A percentile compares a stretch with the other conserved stretches of the same genome.
Conservation (phyloP, 2,329 filamentous ascomycete genomes). For the Exophiala calicioides region DNA sequence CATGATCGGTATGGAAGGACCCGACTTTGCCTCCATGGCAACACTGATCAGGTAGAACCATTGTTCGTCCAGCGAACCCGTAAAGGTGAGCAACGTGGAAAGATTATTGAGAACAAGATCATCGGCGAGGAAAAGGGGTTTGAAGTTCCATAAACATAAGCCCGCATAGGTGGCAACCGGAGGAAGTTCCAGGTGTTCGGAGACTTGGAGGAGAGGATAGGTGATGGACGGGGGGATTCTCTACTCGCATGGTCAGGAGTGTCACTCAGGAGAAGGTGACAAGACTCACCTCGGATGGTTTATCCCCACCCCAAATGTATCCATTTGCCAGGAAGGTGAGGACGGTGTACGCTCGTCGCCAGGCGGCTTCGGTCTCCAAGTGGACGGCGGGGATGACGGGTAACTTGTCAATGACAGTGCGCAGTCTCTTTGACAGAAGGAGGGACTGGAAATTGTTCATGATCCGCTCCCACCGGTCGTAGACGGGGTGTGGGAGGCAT, state of each 20-base stretch:
- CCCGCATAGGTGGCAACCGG: constrained; percentile 93
- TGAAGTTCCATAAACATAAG: constrained; percentile 95
- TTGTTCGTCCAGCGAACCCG: constrained; percentile 91
- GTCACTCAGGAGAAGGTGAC: neutral
- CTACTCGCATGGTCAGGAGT: constrained; percentile 37
- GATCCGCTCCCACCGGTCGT: constrained; percentile 90
- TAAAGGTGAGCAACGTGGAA: constrained; percentile 84
- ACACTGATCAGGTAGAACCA: constrained; percentile 98
- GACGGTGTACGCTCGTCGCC: constrained; percentile 81
- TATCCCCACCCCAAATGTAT: constrained; percentile 85
- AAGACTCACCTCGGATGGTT: constrained; percentile 65
- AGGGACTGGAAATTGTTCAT: constrained; percentile 82
- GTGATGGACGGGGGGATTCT: constrained; percentile 77
- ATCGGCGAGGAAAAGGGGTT: constrained; percentile 82
- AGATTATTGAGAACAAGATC: constrained; percentile 85
- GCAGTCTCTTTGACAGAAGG: constrained; percentile 80
- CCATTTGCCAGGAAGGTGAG: constrained; percentile 78
- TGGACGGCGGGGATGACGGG: constrained; percentile 80
- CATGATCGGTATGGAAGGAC: constrained; percentile 84
- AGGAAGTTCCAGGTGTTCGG: constrained; percentile 76
- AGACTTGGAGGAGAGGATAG: constrained; percentile 76
- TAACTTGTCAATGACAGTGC: constrained; percentile 74
- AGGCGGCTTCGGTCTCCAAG: constrained; percentile 82
- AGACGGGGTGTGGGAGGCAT: constrained; percentile 82
- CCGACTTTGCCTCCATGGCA: constrained; percentile 90